These are phyloP conservation scores for Populus alba DNA, from an alignment of 345 rosid genomes.

Conservation along the genomic window DNA sequence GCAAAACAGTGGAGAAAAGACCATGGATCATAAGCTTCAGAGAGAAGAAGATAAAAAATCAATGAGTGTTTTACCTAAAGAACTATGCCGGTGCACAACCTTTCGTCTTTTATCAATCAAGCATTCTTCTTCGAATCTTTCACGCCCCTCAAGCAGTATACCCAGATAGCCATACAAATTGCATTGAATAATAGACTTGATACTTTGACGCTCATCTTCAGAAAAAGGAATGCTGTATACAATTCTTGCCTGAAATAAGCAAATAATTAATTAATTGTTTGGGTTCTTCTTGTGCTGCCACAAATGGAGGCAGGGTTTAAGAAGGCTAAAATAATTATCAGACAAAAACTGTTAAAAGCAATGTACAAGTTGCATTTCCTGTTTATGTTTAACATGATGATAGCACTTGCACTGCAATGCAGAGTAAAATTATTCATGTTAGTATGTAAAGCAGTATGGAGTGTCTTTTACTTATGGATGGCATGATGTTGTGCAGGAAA, in stretches of 20 bases:
- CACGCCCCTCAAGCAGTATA: constrained; percentile 61
- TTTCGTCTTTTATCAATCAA: constrained; percentile 38
- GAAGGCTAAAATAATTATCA: neutral
- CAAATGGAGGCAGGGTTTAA: neutral
- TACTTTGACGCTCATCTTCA: constrained; percentile 61
- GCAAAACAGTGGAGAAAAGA: neutral
- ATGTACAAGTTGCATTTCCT: too few species aligned
- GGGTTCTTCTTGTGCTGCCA: constrained; percentile 1
- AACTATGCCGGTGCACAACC: constrained; percentile 36
- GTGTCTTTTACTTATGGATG: neutral
- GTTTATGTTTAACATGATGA: neutral
- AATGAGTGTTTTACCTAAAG: constrained; percentile 40
- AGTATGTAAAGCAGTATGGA: neutral
- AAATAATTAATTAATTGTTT: neutral
- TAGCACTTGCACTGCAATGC: neutral
- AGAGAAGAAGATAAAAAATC: constrained; percentile 4
- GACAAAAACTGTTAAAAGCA: neutral
- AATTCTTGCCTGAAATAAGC: constrained; percentile 69
- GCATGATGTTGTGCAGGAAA: neutral
- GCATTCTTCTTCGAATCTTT: constrained; percentile 58
- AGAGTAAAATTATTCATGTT: neutral
- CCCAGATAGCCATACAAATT: constrained; percentile 72
- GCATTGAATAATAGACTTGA: constrained; percentile 75
- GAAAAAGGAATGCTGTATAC: constrained; percentile 66
- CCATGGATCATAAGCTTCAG: neutral